Evolutionary conservation across 164 flowering plant genomes (phyloP).

Genomic region (Umbilicus rupestris): DNA sequence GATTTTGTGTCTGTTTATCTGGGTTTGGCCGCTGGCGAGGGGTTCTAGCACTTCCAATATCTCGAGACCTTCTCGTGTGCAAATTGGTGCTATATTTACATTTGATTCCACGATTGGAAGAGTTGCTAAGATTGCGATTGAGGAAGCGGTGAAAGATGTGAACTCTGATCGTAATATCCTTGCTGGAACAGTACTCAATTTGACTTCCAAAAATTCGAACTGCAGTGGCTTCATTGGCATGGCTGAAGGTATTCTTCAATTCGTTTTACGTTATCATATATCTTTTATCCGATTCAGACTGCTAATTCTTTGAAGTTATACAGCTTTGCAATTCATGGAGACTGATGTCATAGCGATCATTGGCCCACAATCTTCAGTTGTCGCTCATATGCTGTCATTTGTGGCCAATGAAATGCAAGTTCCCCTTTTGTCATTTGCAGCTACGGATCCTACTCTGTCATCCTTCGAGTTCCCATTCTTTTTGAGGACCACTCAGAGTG

Average conservation of each 20-base stretch:
- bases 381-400: constrained; percentile 65
- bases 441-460: constrained; percentile 75
- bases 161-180: constrained; percentile 62
- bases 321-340: constrained; percentile 84
- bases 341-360: constrained; percentile 57
- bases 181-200: constrained; percentile 39
- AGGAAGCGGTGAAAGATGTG: constrained; percentile 76
- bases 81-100: constrained; percentile 72
- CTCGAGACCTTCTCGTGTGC: constrained; percentile 62
- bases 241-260: constrained; percentile 47
- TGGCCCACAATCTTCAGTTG: constrained; percentile 81
- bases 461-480: constrained; percentile 78
- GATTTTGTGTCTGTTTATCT: not conserved
- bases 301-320: constrained; percentile 8
- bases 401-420: constrained; percentile 78
- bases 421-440: constrained; percentile 79
- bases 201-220: constrained; percentile 43
- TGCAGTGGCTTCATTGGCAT: constrained; percentile 75
- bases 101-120: constrained; percentile 71
- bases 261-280: not conserved
- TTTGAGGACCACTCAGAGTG: constrained; percentile 63
- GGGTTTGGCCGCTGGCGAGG: not conserved
- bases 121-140: constrained; percentile 79
- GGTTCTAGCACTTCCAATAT: not conserved
- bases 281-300: not conserved